These are phyloP conservation scores for Fusarium metavorans DNA, from an alignment of 2,329 filamentous ascomycete genomes.

Conservation along the genomic window DNA sequence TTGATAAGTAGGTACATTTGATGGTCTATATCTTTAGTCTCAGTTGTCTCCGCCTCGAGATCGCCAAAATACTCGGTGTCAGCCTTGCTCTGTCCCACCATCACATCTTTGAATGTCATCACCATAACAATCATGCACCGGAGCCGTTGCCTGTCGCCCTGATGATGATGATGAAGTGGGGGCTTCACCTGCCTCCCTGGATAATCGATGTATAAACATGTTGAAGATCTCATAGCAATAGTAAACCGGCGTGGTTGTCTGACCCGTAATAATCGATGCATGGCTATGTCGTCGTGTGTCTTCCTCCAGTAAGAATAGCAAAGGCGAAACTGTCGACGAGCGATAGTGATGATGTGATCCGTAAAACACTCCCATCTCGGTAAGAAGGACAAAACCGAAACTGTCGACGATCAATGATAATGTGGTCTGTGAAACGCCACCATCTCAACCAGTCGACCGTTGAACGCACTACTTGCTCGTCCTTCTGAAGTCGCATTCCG, in stretches of 20 bases:
- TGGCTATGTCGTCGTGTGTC: not conserved
- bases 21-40: conserved; percentile 5
- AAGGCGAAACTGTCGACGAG: too few relatives aligned
- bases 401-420: not conserved
- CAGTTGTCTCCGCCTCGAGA: conserved; percentile 7
- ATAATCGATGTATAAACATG: not conserved
- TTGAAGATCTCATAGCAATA: not conserved
- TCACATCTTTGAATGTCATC: not conserved
- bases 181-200: not conserved
- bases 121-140: not conserved
- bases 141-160: not conserved
- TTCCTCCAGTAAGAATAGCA: not conserved
- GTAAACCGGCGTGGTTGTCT: not conserved
- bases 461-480: too few relatives aligned
- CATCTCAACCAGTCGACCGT: too few relatives aligned
- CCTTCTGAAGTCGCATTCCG: too few relatives aligned
- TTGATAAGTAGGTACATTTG: conserved; percentile 5
- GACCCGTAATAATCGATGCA: not conserved
- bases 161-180: not conserved
- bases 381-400: not conserved
- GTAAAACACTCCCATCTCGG: too few relatives aligned
- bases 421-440: not conserved
- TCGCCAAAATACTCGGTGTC: not conserved
- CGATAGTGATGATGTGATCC: too few relatives aligned
- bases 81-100: not conserved